These are phyloP conservation scores for Macrophomina tecta DNA, from an alignment of 2,329 filamentous ascomycete genomes.

Conservation along the genomic window DNA sequence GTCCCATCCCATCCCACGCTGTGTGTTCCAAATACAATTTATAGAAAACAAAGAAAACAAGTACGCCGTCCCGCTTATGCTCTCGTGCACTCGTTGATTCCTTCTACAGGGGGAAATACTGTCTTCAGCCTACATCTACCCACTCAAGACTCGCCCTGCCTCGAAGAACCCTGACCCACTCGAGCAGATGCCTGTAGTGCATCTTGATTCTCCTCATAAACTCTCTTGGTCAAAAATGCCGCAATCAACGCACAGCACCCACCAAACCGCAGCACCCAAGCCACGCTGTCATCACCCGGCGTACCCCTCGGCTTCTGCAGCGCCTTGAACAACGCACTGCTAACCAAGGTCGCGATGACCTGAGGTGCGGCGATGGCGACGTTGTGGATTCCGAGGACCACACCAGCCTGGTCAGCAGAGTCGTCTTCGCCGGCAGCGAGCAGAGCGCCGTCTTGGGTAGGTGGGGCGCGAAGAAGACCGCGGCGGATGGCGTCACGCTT, in stretches of 20 bases:
- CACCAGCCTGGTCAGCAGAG: conserved; percentile 77
- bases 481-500: conserved; percentile 74
- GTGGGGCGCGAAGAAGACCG: conserved; percentile 48
- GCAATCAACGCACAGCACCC: conserved; percentile 79
- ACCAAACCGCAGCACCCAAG: conserved; percentile 83
- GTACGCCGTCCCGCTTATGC: neutral
- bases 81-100: neutral
- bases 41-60: neutral
- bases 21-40: neutral
- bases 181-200: conserved; percentile 16
- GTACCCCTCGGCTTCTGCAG: conserved; percentile 86
- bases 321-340: conserved; percentile 80
- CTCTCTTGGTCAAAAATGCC: conserved; percentile 72
- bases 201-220: conserved; percentile 64
- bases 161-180: neutral
- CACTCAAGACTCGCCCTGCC: neutral
- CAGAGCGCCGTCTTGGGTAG: conserved; percentile 43
- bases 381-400: conserved; percentile 94
- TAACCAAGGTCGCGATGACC: conserved; percentile 85
- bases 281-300: conserved; percentile 85
- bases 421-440: conserved; percentile 57
- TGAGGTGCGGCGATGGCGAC: conserved; percentile 92
- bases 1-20: neutral
- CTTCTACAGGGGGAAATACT: neutral
- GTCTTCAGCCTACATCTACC: neutral